These are phyloP conservation scores for Porcisia deanei DNA, from an alignment of 208 protist genomes.

Conservation along the genomic window DNA sequence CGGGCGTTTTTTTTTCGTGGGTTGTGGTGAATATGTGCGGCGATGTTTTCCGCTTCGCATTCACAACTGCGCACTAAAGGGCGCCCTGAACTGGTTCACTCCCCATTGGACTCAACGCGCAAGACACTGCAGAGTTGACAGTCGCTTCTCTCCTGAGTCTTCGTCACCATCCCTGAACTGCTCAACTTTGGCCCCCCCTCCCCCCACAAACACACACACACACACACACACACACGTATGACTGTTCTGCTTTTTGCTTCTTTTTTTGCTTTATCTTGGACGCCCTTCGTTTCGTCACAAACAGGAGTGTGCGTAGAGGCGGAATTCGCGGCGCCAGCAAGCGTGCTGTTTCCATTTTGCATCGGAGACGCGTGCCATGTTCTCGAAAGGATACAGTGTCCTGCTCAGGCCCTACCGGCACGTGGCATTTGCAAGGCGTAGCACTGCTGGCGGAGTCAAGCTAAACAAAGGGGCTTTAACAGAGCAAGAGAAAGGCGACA, in stretches of 20 bases:
- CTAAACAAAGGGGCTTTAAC: constrained; percentile 61
- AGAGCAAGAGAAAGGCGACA: constrained; percentile 56
- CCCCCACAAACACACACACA: not conserved
- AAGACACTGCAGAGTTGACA: too few species aligned
- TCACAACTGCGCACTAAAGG: too few species aligned
- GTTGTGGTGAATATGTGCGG: too few species aligned
- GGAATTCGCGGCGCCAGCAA: not conserved
- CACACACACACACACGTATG: not conserved
- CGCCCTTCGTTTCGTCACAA: not conserved
- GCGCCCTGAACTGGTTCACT: too few species aligned
- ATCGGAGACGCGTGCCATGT: not conserved
- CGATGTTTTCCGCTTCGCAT: too few species aligned
- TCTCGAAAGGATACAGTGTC: constrained; percentile 7
- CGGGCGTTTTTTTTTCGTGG: too few species aligned
- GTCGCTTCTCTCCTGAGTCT: too few species aligned
- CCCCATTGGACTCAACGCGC: too few species aligned
- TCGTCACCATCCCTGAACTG: not conserved
- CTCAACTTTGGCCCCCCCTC: not conserved
- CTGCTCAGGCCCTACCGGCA: constrained; percentile 32
- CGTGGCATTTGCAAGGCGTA: constrained; percentile 36
- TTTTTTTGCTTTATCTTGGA: not conserved
- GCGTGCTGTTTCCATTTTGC: not conserved
- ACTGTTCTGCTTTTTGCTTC: not conserved
- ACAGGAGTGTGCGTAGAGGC: not conserved
- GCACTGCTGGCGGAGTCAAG: constrained; percentile 46